These are phyloP conservation scores for Cladosporium sp. DNA, from an alignment of 2,329 filamentous ascomycete species.

Conservation along the genomic window DNA sequence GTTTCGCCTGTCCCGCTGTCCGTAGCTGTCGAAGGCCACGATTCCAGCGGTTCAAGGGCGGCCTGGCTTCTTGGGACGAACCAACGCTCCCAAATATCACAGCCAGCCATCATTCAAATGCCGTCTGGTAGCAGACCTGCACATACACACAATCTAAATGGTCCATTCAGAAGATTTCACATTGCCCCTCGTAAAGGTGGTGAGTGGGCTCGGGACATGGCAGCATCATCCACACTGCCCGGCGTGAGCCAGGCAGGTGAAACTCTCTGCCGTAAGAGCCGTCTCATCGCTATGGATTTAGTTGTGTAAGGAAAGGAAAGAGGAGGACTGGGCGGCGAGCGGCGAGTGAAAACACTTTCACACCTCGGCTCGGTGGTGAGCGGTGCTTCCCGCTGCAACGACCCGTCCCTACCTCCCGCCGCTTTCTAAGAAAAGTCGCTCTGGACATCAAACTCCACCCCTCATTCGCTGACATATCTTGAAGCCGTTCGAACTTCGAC, in stretches of 20 bases:
- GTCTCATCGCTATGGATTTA: constrained; percentile 77
- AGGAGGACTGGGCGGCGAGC: constrained; percentile 17
- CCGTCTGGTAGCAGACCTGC: constrained; percentile 1
- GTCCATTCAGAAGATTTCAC: constrained; percentile 42
- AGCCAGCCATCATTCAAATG: neutral
- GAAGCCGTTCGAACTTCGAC: neutral
- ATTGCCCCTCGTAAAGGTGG: constrained; percentile 44
- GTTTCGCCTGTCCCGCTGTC: neutral
- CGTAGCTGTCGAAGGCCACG: too few species aligned
- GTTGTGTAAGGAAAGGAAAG: constrained; percentile 60
- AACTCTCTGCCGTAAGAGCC: constrained; percentile 50
- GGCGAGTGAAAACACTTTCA: constrained; percentile 10
- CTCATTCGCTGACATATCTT: neutral
- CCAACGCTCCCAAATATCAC: neutral
- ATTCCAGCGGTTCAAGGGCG: neutral
- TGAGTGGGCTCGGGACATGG: constrained; percentile 44
- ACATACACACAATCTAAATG: constrained; percentile 1
- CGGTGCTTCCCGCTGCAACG: neutral
- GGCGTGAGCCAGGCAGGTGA: constrained; percentile 42
- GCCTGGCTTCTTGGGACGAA: neutral
- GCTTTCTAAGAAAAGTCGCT: constrained; percentile 9
- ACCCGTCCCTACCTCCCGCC: neutral
- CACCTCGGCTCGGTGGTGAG: neutral
- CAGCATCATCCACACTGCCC: constrained; percentile 45
- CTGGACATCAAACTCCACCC: neutral